These are phyloP conservation scores for Berberis vulgaris DNA, from an alignment of 164 flowering plant species.

Conservation along the genomic window DNA sequence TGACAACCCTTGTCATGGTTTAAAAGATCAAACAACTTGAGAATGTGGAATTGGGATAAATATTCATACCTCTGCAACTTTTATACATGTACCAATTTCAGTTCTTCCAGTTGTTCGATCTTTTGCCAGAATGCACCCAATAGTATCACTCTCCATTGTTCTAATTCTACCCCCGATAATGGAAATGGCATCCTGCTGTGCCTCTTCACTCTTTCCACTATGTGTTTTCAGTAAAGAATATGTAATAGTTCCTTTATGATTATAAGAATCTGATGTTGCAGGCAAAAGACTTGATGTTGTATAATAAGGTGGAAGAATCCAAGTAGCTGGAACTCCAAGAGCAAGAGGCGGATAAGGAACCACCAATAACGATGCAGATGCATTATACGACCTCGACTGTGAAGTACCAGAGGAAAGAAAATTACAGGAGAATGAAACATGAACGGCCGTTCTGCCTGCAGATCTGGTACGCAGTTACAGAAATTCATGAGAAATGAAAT, in stretches of 20 bases:
- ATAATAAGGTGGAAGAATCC: constrained; percentile 89
- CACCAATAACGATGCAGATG: constrained; percentile 50
- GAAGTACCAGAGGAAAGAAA: constrained; percentile 40
- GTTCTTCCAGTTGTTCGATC: constrained; percentile 57
- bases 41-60: background rate
- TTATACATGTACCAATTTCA: constrained; percentile 79
- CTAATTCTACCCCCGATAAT: constrained; percentile 55
- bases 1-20: too few relatives aligned
- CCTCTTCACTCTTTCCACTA: constrained; percentile 29
- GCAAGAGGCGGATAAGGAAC: constrained; percentile 83
- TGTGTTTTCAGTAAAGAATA: constrained; percentile 54
- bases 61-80: constrained; percentile 67
- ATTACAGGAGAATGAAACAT: constrained; percentile 77
- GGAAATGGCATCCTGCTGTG: constrained; percentile 33
- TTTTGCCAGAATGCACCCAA: constrained; percentile 88
- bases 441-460: constrained; percentile 59
- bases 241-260: constrained; percentile 39
- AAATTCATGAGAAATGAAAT: background rate
- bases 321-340: constrained; percentile 79
- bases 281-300: constrained; percentile 66
- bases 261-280: constrained; percentile 36
- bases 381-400: constrained; percentile 45
- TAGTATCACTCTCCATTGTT: constrained; percentile 47
- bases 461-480: constrained; percentile 35
- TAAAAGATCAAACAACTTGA: too few relatives aligned